Percentiles rank a stretch among this genome's conserved stretches.
These are phyloP conservation scores for Diutina sp. DNA, from an alignment of 1,139 yeast genomes.

Conservation along the genomic window DNA sequence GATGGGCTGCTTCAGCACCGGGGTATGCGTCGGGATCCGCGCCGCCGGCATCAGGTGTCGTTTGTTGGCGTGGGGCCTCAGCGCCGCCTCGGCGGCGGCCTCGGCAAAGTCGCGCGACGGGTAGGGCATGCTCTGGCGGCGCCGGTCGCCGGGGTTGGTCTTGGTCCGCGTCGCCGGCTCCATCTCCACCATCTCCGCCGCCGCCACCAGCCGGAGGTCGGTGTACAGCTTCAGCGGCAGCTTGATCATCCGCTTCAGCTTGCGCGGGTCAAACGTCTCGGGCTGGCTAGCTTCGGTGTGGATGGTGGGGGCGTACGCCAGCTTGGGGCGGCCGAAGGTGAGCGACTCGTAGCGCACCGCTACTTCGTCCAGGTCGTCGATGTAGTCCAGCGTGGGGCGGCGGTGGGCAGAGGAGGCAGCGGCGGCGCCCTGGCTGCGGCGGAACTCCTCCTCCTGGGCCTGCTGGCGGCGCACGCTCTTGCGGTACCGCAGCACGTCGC, in stretches of 20 bases:
- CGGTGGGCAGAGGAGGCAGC: background rate
- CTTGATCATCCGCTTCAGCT: constrained; percentile 12
- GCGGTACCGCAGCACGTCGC: constrained; percentile 35
- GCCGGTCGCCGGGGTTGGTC: background rate
- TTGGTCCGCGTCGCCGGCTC: background rate
- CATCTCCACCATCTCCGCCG: background rate
- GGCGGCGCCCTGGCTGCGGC: background rate
- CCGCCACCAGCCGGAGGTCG: constrained; percentile 12
- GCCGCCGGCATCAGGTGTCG: constrained; percentile 2
- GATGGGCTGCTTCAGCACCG: constrained; percentile 37
- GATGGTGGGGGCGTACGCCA: background rate
- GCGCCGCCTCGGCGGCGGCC: background rate
- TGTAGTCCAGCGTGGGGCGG: constrained; percentile 16
- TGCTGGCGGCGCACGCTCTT: constrained; percentile 18
- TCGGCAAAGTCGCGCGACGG: background rate
- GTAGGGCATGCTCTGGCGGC: background rate
- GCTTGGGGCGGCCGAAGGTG: background rate
- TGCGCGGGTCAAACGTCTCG: background rate
- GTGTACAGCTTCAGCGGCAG: constrained; percentile 21
- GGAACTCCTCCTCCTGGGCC: background rate
- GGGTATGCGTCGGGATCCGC: constrained; percentile 12
- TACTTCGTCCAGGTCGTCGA: constrained; percentile 24
- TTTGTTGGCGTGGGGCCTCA: background rate
- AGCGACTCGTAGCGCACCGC: constrained; percentile 23
- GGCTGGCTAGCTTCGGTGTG: background rate